phyloP scores from a whole-genome alignment of 257 asterid genomes.

The Penstemon newberryi region DNA sequence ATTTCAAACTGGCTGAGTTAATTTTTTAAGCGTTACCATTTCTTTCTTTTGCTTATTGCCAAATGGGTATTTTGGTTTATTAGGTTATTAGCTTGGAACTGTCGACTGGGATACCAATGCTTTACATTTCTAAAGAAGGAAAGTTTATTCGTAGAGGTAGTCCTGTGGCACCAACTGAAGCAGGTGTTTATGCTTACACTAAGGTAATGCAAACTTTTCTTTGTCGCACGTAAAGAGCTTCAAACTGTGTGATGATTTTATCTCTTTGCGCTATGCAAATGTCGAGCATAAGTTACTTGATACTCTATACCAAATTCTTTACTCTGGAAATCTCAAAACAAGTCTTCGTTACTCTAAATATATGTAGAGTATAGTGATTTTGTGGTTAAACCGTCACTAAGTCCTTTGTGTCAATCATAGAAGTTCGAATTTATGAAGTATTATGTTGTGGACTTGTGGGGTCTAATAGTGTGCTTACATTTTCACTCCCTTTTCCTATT shows the following conservation, averaged over 20 bases:
- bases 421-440: no score
- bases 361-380: not conserved
- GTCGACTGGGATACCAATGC: slow-evolving; percentile 97
- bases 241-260: not conserved
- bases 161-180: slow-evolving; percentile 85
- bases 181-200: slow-evolving; percentile 93
- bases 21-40: not conserved
- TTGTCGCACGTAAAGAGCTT: not conserved
- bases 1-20: slow-evolving; percentile 9
- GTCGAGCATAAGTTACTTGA: not conserved
- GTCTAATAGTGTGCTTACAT: not conserved
- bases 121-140: slow-evolving; percentile 88
- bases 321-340: no score
- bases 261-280: not conserved
- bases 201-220: slow-evolving; percentile 51
- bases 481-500: not conserved
- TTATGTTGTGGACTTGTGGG: no score
- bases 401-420: no score
- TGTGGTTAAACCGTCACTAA: not conserved
- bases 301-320: not conserved
- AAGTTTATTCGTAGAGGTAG: slow-evolving; percentile 88
- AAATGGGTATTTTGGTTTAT: slow-evolving; percentile 18
- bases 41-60: slow-evolving; percentile 5
- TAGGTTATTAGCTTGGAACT: slow-evolving; percentile 97
- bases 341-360: no score